These are phyloP conservation scores for Tetrapisispora fleetii DNA, from an alignment of 805 yeast species.

Conservation along the genomic window DNA sequence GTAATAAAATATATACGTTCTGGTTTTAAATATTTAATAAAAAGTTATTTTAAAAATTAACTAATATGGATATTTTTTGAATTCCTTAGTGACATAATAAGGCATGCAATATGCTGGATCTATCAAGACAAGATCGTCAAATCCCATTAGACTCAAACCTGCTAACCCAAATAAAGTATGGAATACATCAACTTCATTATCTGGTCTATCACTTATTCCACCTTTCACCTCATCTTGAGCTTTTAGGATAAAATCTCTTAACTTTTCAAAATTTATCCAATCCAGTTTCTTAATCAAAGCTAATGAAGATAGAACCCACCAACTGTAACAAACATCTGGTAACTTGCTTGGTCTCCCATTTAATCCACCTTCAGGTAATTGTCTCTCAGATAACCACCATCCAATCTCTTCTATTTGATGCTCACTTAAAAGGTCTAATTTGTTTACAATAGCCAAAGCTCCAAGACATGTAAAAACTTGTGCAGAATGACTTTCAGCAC, in stretches of 20 bases:
- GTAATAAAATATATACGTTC: not conserved
- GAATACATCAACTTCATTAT: slow-evolving; percentile 83
- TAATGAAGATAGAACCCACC: slow-evolving; percentile 89
- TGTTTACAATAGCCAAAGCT: slow-evolving; percentile 57
- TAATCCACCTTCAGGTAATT: slow-evolving; percentile 75
- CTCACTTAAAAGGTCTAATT: slow-evolving; percentile 38
- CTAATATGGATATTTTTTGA: slow-evolving; percentile 30
- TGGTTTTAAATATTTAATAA: not conserved
- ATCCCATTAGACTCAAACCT: slow-evolving; percentile 71
- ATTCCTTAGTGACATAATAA: slow-evolving; percentile 24
- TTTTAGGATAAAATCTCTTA: slow-evolving; percentile 55
- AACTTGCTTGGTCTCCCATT: slow-evolving; percentile 94
- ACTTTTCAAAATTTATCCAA: slow-evolving; percentile 64
- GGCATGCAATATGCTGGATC: slow-evolving; percentile 91
- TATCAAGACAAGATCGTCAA: slow-evolving; percentile 46
- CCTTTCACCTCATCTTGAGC: slow-evolving; percentile 76
- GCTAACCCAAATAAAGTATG: slow-evolving; percentile 89
- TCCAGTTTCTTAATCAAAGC: slow-evolving; percentile 54
- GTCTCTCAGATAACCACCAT: slow-evolving; percentile 90
- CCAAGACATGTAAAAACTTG: slow-evolving; percentile 83
- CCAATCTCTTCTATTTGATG: slow-evolving; percentile 41
- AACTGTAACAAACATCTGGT: slow-evolving; percentile 95
- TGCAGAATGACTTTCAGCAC: slow-evolving; percentile 92
- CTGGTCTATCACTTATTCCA: slow-evolving; percentile 88
- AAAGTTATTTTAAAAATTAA: too few species aligned